Evolutionary conservation across 495 filamentous ascomycete genomes (phyloP).

Genomic region (Neurospora hispaniola): DNA sequence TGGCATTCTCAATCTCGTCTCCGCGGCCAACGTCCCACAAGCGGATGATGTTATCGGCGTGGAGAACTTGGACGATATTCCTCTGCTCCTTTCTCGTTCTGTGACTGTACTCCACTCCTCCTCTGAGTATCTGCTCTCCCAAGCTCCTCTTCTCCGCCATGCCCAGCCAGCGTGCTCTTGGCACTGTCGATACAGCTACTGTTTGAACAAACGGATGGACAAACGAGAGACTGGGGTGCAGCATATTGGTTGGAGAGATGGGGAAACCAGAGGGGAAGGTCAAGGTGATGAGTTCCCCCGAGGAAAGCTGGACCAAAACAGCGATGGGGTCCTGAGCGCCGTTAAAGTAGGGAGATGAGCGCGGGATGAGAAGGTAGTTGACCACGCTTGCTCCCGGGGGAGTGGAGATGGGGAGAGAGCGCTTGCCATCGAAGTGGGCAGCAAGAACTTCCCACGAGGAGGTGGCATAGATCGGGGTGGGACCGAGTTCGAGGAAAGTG

Average conservation of each 20-base stretch:
- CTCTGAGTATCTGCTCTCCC: conserved; percentile 63
- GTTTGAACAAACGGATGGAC: conserved; percentile 80
- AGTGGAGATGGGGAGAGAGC: conserved; percentile 57
- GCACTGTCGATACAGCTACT: conserved; percentile 53
- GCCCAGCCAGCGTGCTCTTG: conserved; percentile 78
- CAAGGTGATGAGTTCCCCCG: conserved; percentile 78
- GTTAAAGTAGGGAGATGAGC: conserved; percentile 69
- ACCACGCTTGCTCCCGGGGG: conserved; percentile 69
- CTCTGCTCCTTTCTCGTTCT: conserved; percentile 65
- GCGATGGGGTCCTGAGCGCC: conserved; percentile 86
- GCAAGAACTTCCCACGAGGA: conserved; percentile 76
- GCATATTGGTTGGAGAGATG: conserved; percentile 80
- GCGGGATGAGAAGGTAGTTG: conserved; percentile 77
- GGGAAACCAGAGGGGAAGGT: conserved; percentile 87
- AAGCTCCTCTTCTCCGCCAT: conserved; percentile 63
- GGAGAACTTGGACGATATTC: conserved; percentile 70
- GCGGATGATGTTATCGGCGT: conserved; percentile 77
- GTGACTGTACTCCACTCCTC: conserved; percentile 59
- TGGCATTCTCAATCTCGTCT: conserved; percentile 85
- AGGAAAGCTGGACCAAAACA: conserved; percentile 63
- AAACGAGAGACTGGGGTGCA: conserved; percentile 72
- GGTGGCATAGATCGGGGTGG: conserved; percentile 82
- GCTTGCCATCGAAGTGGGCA: conserved; percentile 64
- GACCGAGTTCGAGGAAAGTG: conserved; percentile 79
- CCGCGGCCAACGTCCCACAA: conserved; percentile 85